These are phyloP conservation scores for Cercophora newfieldiana DNA, from an alignment of 495 filamentous ascomycete species.

Conservation along the genomic window DNA sequence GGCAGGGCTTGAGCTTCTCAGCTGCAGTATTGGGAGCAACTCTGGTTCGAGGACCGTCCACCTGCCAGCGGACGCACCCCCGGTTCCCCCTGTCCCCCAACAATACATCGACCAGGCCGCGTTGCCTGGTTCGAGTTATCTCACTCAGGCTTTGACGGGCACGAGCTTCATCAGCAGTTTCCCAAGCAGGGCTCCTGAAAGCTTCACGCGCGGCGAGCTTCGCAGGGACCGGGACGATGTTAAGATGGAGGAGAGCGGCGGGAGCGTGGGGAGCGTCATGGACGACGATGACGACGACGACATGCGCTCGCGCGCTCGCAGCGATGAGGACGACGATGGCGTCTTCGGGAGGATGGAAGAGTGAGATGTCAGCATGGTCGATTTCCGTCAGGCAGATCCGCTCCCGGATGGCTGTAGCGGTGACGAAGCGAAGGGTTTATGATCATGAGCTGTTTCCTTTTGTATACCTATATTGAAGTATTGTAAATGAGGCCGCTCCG, in stretches of 20 bases:
- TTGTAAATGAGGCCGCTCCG: conserved; percentile 54
- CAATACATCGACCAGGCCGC: conserved; percentile 58
- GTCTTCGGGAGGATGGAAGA: conserved; percentile 97
- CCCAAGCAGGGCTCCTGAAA: conserved; percentile 51
- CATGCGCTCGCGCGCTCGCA: conserved; percentile 58
- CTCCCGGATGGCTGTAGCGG: background rate
- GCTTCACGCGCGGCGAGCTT: conserved; percentile 49
- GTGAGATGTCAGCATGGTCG: conserved; percentile 37
- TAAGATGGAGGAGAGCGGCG: conserved; percentile 68
- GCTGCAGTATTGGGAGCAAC: conserved; percentile 84
- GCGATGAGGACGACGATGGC: conserved; percentile 91
- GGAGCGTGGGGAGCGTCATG: conserved; percentile 63
- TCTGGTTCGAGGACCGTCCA: conserved; percentile 62
- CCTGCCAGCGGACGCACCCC: conserved; percentile 75
- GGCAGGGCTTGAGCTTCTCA: conserved; percentile 83
- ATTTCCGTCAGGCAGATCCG: background rate
- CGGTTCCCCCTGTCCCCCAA: conserved; percentile 80
- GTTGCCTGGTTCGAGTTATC: conserved; percentile 49
- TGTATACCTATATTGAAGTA: conserved; percentile 50
- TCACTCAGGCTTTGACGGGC: conserved; percentile 36
- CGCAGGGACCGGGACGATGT: conserved; percentile 48
- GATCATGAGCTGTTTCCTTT: conserved; percentile 40
- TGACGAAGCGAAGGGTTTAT: conserved; percentile 21
- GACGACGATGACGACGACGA: conserved; percentile 85
- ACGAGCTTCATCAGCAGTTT: conserved; percentile 55